These are phyloP conservation scores for Hyaloperonospora arabidopsidis DNA, from an alignment of 352 stramenopile species.

Conservation along the genomic window DNA sequence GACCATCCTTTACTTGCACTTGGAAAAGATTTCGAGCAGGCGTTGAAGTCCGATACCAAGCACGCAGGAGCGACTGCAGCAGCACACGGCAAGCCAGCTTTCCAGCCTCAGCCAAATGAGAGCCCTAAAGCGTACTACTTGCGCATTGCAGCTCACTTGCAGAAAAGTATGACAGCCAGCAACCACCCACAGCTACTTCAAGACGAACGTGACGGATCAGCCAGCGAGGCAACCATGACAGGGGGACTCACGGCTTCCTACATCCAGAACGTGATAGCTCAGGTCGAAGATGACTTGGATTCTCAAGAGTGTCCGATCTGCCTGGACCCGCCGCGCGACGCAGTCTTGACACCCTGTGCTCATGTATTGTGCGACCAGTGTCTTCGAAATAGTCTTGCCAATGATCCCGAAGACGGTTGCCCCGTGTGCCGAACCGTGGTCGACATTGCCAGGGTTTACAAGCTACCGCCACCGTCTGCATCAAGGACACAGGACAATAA, in stretches of 20 bases:
- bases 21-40: conserved; percentile 51
- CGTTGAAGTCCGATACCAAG: conserved; percentile 13
- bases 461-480: conserved; percentile 22
- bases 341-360: conserved; percentile 78
- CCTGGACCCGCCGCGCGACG: conserved; percentile 53
- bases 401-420: conserved; percentile 57
- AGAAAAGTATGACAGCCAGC: conserved; percentile 40
- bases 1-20: conserved; percentile 85
- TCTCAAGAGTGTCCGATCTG: conserved; percentile 83
- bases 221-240: conserved; percentile 2
- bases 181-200: conserved; percentile 15
- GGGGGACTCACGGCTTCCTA: conserved; percentile 43
- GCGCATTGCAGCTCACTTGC: conserved; percentile 44
- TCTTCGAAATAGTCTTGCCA: conserved; percentile 49
- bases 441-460: conserved; percentile 53
- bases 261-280: conserved; percentile 63
- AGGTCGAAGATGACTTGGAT: conserved; percentile 72
- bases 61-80: neutral
- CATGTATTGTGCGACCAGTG: conserved; percentile 82
- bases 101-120: conserved; percentile 45
- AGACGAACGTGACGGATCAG: neutral
- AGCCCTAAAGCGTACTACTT: conserved; percentile 52
- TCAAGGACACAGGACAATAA: conserved; percentile 12
- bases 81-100: conserved; percentile 16
- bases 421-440: conserved; percentile 70